These are phyloP conservation scores for Aegilops tauschii DNA, from an alignment of 176 grass and related monocot species.

Conservation along the genomic window DNA sequence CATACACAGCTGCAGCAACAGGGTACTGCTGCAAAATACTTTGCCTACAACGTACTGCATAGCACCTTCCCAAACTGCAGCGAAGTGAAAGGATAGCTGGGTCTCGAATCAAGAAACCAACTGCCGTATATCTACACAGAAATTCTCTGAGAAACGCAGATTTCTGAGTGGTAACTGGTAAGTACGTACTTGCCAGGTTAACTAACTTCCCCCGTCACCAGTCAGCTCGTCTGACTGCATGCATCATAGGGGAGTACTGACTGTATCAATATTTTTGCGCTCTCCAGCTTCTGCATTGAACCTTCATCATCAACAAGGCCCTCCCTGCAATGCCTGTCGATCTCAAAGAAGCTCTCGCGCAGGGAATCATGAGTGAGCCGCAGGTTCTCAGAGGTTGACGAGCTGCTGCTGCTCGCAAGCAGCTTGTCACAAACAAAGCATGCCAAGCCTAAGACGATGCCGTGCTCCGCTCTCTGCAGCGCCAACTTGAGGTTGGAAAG, in stretches of 20 bases:
- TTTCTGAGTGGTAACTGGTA: background rate
- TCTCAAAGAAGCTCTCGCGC: conserved; percentile 41
- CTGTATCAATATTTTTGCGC: conserved; percentile 50
- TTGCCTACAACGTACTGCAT: background rate
- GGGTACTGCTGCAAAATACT: background rate
- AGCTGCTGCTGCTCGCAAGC: conserved; percentile 29
- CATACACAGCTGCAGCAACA: background rate
- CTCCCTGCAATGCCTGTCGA: conserved; percentile 40
- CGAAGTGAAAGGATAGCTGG: background rate
- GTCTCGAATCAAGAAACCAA: background rate
- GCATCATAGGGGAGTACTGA: conserved; percentile 53
- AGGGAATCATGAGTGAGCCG: conserved; percentile 44
- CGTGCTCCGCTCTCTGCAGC: conserved; percentile 44
- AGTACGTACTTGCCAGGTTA: background rate
- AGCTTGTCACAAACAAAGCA: conserved; percentile 64
- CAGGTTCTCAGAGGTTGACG: conserved; percentile 31
- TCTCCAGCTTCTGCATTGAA: conserved; percentile 51
- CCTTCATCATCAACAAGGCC: conserved; percentile 30
- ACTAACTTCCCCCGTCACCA: background rate
- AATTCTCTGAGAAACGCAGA: background rate
- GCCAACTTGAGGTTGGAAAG: conserved; percentile 32
- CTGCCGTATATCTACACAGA: background rate
- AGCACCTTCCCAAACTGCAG: background rate
- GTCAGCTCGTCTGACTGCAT: background rate
- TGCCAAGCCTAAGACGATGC: conserved; percentile 52